phyloP scores from a whole-genome alignment of 768 basidiomycete species.

The Cantharellus anzutake region DNA sequence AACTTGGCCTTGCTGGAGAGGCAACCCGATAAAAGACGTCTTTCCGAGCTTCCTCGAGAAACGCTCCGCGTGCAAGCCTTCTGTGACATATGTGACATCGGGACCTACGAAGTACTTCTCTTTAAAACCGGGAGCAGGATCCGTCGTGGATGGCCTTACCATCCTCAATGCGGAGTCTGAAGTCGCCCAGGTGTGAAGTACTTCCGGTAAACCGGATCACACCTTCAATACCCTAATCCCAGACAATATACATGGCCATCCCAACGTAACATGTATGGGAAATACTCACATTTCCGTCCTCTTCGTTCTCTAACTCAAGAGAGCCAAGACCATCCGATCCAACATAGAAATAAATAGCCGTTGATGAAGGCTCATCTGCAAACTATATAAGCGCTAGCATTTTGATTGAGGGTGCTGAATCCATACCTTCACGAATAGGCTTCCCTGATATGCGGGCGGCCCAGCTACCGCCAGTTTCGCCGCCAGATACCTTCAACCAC shows the following conservation, averaged over 20 bases:
- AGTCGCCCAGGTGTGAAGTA: conserved; percentile 65
- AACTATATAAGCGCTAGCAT: background rate
- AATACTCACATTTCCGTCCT: conserved; percentile 47
- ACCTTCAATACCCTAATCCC: conserved; percentile 41
- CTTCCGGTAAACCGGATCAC: conserved; percentile 51
- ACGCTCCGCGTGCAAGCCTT: conserved; percentile 34
- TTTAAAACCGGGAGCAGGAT: background rate
- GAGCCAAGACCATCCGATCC: conserved; percentile 78
- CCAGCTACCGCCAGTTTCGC: conserved; percentile 74
- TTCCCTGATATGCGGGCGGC: conserved; percentile 66
- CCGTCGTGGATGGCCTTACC: conserved; percentile 25
- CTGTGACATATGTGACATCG: conserved; percentile 32
- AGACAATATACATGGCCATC: background rate
- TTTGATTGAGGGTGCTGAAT: background rate
- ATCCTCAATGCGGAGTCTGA: conserved; percentile 60
- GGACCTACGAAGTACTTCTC: conserved; percentile 25
- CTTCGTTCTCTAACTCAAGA: conserved; percentile 59
- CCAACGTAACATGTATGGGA: background rate
- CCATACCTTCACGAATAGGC: conserved; percentile 47
- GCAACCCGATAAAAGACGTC: conserved; percentile 49
- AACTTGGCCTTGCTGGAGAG: conserved; percentile 39
- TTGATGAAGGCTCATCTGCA: conserved; percentile 27
- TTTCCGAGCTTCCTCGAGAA: conserved; percentile 48
- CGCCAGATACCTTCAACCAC: conserved; percentile 71
- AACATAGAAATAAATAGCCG: conserved; percentile 71